Evolutionary conservation across 805 yeast genomes (phyloP).

Genomic region (Komagataella phaffii): DNA sequence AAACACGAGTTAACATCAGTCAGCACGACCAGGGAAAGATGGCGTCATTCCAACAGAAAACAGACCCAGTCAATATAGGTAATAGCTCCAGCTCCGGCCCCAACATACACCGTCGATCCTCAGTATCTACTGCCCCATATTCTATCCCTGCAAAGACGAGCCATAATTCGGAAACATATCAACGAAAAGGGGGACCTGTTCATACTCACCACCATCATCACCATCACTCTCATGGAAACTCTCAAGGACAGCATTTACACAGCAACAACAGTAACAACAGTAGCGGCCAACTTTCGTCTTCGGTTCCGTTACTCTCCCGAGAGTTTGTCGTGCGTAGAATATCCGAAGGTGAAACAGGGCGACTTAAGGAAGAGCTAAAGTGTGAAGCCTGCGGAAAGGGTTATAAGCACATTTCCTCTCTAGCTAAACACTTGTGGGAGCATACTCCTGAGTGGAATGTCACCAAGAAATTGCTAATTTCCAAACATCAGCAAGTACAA

Average conservation of each 20-base stretch:
- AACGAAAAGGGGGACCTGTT: neutral
- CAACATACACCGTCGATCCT: neutral
- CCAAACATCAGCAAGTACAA: conserved; percentile 85
- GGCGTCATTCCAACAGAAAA: neutral
- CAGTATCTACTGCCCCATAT: neutral
- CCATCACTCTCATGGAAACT: neutral
- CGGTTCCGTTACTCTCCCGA: conserved; percentile 25
- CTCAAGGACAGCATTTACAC: neutral
- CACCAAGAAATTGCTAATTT: conserved; percentile 65
- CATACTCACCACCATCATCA: neutral
- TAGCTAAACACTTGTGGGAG: conserved; percentile 86
- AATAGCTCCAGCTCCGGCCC: neutral
- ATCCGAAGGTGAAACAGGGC: conserved; percentile 76
- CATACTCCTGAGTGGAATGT: conserved; percentile 92
- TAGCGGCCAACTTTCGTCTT: conserved; percentile 2
- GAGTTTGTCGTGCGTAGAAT: conserved; percentile 75
- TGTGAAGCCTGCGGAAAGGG: conserved; percentile 92
- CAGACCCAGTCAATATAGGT: neutral
- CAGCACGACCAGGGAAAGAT: neutral
- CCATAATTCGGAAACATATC: neutral
- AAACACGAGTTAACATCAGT: neutral
- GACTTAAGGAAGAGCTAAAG: conserved; percentile 70
- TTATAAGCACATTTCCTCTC: conserved; percentile 76
- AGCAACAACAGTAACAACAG: neutral
- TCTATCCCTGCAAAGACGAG: neutral